Percentiles rank a stretch among this genome's conserved stretches.
phyloP scores from a whole-genome alignment of 1,284 basidiomycete genomes.

The Sanghuangporus weigelae region DNA sequence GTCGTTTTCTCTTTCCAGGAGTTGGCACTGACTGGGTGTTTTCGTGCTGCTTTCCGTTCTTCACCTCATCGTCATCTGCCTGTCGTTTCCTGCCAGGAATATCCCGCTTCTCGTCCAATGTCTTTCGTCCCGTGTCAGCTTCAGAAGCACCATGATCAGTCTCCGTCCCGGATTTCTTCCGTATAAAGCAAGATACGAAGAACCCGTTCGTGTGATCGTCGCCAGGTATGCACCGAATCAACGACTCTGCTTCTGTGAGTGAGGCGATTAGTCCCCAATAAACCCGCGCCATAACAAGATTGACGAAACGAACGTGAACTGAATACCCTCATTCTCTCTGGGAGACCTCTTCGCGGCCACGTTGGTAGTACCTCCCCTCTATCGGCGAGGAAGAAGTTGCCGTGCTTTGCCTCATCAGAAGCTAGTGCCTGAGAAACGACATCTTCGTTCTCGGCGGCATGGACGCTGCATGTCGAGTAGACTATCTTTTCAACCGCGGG shows the following conservation, averaged over 20 bases:
- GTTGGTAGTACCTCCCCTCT: constrained; percentile 60
- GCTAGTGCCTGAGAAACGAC: constrained; percentile 71
- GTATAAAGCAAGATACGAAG: constrained; percentile 84
- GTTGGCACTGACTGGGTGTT: neutral
- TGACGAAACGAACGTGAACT: neutral
- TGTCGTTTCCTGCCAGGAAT: neutral
- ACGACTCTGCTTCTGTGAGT: constrained; percentile 50
- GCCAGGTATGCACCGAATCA: constrained; percentile 81
- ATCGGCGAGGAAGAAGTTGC: constrained; percentile 65
- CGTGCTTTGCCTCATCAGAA: constrained; percentile 57
- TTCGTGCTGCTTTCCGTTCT: neutral
- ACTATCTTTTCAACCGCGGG: constrained; percentile 66
- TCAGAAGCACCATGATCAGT: neutral
- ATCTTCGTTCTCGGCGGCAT: constrained; percentile 87
- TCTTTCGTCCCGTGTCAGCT: neutral
- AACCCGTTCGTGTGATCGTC: constrained; percentile 92
- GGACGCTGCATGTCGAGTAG: constrained; percentile 95
- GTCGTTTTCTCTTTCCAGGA: neutral
- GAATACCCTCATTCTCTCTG: constrained; percentile 46
- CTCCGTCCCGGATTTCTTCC: neutral
- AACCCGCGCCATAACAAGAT: neutral
- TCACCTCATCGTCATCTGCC: neutral
- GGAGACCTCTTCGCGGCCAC: constrained; percentile 76
- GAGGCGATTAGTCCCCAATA: neutral
- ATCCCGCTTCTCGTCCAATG: neutral